A percentile compares a stretch with the other conserved stretches of the same genome.
phyloP scores from a whole-genome alignment of 148 eudicot species.

The Persicaria maculosa region DNA sequence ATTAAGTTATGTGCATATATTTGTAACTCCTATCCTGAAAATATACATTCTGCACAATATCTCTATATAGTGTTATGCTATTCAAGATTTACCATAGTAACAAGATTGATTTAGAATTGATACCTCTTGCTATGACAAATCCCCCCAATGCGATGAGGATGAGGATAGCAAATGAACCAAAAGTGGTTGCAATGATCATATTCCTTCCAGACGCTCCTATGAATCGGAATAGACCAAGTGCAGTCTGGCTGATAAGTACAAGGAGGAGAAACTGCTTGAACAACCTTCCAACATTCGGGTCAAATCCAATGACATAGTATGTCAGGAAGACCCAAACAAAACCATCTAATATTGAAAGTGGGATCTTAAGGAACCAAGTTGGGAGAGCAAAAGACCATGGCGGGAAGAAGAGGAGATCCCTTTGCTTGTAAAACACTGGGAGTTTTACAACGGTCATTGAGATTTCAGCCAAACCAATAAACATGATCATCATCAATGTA shows the following conservation, averaged over 20 bases:
- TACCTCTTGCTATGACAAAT: constrained; percentile 34
- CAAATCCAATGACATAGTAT: constrained; percentile 29
- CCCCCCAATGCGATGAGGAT: constrained; percentile 28
- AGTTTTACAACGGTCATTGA: too few relatives aligned
- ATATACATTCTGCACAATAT: too few relatives aligned
- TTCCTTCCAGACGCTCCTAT: constrained; percentile 32
- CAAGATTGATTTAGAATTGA: too few relatives aligned
- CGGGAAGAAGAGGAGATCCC: constrained; percentile 25
- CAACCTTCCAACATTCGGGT: constrained; percentile 13
- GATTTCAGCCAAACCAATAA: constrained; percentile 42
- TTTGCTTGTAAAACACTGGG: too few relatives aligned
- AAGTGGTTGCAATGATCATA: constrained; percentile 33
- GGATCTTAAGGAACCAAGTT: constrained; percentile 49
- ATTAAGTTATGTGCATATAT: too few relatives aligned
- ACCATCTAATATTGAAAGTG: constrained; percentile 43
- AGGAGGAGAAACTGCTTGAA: constrained; percentile 32
- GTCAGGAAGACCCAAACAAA: constrained; percentile 32
- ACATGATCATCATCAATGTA: constrained; percentile 53
- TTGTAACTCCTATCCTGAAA: too few relatives aligned
- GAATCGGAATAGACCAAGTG: constrained; percentile 31
- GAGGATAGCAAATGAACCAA: constrained; percentile 29
- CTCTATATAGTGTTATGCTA: not conserved
- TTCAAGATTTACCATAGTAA: too few relatives aligned
- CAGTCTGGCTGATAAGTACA: constrained; percentile 27
- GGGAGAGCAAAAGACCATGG: constrained; percentile 69